A percentile compares a stretch with the other conserved stretches of the same genome.
These are phyloP conservation scores for Pycnococcus provasolii DNA, from an alignment of 139 green algal genomes.

Conservation along the genomic window DNA sequence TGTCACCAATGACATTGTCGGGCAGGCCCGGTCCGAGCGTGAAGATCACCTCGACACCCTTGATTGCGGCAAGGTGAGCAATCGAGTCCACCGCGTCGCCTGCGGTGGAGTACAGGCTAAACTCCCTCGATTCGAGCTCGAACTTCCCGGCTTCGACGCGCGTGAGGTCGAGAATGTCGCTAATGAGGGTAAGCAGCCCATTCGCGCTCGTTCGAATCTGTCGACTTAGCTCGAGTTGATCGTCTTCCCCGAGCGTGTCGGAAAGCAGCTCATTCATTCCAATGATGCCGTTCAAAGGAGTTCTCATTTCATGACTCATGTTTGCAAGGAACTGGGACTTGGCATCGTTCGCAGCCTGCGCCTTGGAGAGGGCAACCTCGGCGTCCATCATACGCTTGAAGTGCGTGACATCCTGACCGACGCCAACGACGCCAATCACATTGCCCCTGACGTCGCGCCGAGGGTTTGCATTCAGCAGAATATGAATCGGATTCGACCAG, in stretches of 20 bases:
- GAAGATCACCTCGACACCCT: conserved; percentile 50
- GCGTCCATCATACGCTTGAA: too few relatives aligned
- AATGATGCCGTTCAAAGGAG: conserved; percentile 52
- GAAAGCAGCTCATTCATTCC: conserved; percentile 34
- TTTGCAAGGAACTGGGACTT: conserved; percentile 52
- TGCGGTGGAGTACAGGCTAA: too few relatives aligned
- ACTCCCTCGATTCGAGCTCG: background rate
- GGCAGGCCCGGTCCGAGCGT: conserved; percentile 30
- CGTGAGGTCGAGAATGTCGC: background rate
- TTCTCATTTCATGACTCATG: conserved; percentile 55
- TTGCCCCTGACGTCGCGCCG: too few relatives aligned
- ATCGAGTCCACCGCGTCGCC: background rate
- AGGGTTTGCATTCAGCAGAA: too few relatives aligned
- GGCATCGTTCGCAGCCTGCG: conserved; percentile 4
- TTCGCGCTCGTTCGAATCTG: background rate
- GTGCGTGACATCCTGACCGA: too few relatives aligned
- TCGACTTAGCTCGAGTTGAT: background rate
- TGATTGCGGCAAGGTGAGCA: conserved; percentile 42
- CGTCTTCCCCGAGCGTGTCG: background rate
- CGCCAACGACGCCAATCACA: too few relatives aligned
- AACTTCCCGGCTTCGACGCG: background rate
- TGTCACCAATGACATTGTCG: conserved; percentile 1
- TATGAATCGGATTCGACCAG: too few relatives aligned
- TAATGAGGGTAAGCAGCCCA: background rate
- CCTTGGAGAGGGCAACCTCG: background rate